Percentiles rank a stretch among this genome's conserved stretches.
phyloP scores from a whole-genome alignment of 805 yeast genomes.

The Wickerhamomyces bisporus region DNA sequence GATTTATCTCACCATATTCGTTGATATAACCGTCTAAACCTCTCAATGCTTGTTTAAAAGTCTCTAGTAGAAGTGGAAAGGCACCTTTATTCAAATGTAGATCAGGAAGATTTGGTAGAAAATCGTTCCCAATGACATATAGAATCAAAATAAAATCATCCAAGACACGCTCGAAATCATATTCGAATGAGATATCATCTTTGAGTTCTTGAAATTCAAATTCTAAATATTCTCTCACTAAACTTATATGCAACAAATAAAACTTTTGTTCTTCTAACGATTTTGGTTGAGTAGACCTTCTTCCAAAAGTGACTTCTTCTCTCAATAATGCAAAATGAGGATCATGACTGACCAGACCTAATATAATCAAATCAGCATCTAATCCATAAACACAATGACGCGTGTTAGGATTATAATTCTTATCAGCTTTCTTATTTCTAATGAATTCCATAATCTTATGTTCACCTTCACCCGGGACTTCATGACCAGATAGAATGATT shows the following conservation, averaged over 20 bases:
- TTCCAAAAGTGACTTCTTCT: conserved; percentile 92
- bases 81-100: conserved; percentile 93
- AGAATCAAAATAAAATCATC: conserved; percentile 91
- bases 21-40: conserved; percentile 80
- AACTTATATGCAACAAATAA: conserved; percentile 74
- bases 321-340: conserved; percentile 93
- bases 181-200: conserved; percentile 56
- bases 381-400: conserved; percentile 94
- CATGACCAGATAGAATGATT: conserved; percentile 84
- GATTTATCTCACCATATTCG: conserved; percentile 75
- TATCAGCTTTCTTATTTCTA: conserved; percentile 70
- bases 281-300: conserved; percentile 32
- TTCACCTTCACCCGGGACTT: conserved; percentile 98
- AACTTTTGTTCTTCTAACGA: conserved; percentile 75
- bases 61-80: conserved; percentile 82
- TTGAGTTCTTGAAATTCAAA: conserved; percentile 75
- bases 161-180: conserved; percentile 79
- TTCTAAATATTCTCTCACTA: conserved; percentile 86
- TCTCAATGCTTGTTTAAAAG: conserved; percentile 77
- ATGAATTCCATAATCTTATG: conserved; percentile 95
- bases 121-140: conserved; percentile 97
- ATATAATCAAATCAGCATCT: conserved; percentile 93
- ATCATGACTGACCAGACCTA: conserved; percentile 87
- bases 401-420: conserved; percentile 67
- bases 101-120: conserved; percentile 94